Evolutionary conservation across 805 yeast genomes (phyloP), one percentile per base, ranked within the genome.

Genomic region (Cyberlindnera xylosilytica): DNA sequence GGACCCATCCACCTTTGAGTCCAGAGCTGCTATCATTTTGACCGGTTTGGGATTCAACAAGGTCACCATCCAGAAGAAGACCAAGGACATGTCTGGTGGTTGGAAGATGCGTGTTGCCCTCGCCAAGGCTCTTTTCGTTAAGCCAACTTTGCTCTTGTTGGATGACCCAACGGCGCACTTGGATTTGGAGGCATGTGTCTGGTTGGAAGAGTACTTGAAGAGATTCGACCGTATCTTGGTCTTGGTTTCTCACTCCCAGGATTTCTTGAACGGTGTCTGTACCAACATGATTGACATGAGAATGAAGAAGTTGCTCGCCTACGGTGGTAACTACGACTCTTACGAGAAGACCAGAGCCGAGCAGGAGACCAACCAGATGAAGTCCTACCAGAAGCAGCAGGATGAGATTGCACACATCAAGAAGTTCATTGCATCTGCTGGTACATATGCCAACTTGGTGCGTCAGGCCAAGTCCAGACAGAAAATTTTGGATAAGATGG

Each of bases 31-130:
- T 41, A 73, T 89, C 54, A 93, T 93, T 60, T 76, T 93, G 62
- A 87, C 87, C 54, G 99, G 99, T 90, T 79, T 93, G 66, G 99
- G 99, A 60, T 93, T 93, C 82, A 87, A 86, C 69, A 61, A 84
- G 44, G 69, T 70, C 53, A 91, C 98, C 44, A 91, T 93, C 61
- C 75, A 78, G 64, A 93, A 93, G 78, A 84, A 83, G 71, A 93
- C 99, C 60, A 90, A 88, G 70, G 98, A 93, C 64, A 93, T 93
- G 99, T 88, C 97, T 63, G 99, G 99, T 79, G 99, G 99, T 66
- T 93, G 99, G 99, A 89, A 89, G 76, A 93, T 93, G 99, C 88
- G 99, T 73, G 99, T 93, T 49, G 98, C 99, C 34, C 76, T 93
- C 50, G 96, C 97, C 47, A 93, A 93, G 71, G 99, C 99, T 23